Base-by-base conservation (phyloP, 2,329 filamentous ascomycete genomes). In the Tricladium varicosporioides region DNA sequence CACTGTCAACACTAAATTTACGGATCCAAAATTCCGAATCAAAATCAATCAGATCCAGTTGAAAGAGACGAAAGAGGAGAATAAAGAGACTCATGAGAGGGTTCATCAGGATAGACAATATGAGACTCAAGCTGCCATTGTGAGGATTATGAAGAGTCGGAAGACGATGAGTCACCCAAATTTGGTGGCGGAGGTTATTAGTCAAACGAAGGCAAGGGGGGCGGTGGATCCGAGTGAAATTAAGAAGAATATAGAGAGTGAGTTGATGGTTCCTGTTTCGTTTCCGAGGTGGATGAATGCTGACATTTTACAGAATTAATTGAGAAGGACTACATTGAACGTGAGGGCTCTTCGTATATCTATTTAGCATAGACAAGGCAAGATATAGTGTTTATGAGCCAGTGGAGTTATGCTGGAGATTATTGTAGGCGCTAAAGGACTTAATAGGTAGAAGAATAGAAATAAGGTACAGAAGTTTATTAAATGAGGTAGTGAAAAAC, bases 21-120 rank as follows among this genome's bases (percentile, higher is more conserved):
- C 77, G 2, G 88, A 97, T 69, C 81, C 86, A 16, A 96, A 94
- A 73, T 89, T 90, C 73, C 86, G 92, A 56, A 87, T 99, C 75
- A 99, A 99, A 78, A 97, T 99, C 78, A 99, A 97, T 75, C 93
- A 97, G 74, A 94, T 99, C 65, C 94, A 99, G 74, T 82, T 97
- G 51, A 95, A 94, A 75, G 94, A 99, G 75, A 97, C 94, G 0
- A 89, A 89, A 67, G 89, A 93, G 69, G 94, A 99, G 75, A 97
- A 97, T 75, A 89, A 92, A 73, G 91, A 89, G 66, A 97, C 92
- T 1, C 92, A 97, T 73, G 88, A 96, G 73, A 84, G 91, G 45
- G 91, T 99, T 4, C 87, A 87, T 0, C 88, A 89, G 52, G 94
- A 99, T 70, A 80, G 94, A 51, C 91, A 96, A 69, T 96, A 95